Base-by-base conservation (phyloP, 345 rosid genomes). In the Populus nigra region DNA sequence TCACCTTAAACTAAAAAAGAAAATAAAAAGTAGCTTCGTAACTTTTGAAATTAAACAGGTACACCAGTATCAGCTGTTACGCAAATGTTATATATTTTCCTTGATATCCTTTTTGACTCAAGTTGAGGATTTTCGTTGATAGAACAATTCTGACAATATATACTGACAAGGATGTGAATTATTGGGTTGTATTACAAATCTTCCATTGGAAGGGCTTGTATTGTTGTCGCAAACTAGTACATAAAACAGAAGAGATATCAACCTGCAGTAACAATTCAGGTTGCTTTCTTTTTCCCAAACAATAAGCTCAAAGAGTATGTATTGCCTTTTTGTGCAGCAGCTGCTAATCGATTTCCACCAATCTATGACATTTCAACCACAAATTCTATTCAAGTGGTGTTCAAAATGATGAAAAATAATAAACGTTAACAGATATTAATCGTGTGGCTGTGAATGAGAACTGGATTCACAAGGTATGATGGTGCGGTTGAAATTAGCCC, bases 311-410 rank as follows among this genome's bases (percentile, higher is more conserved):
- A 62, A 2, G 99, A 91, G 90, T 95, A 91, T 1, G 91, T 84
- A 79, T 91, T 82, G 80, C 97, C 94, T 75, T 90, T 90, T 84
- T 86, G 80, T 45, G 87, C 89, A 33, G 99, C 99, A 45, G 82
- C 91, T 83, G 91, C 94, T 4, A 95, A 90, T 39, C 99, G 90
- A 45, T 86, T 94, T 47, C 77, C 87, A 38, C 99, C 99, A 69
- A 93, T 84, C 99, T 95, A 39, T 59, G n/a, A 15, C 55, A 29
- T 22, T 29, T 66, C 29, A 38, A 71, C 35, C 59, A 47, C 16
- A 27, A 62, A 45, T 71, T 27, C 10, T 27, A 67, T 18, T 68
- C 13, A 18, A 69, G 16, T 65, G 18, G 4, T 45, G 22, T 59
- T 59, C 20, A 45, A 16, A 67, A 39, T 13, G 10, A 25, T 9